Evolutionary conservation across 108 stramenopile genomes (phyloP), one percentile per base, ranked within the genome.

Genomic region (Nitzschia sp.): DNA sequence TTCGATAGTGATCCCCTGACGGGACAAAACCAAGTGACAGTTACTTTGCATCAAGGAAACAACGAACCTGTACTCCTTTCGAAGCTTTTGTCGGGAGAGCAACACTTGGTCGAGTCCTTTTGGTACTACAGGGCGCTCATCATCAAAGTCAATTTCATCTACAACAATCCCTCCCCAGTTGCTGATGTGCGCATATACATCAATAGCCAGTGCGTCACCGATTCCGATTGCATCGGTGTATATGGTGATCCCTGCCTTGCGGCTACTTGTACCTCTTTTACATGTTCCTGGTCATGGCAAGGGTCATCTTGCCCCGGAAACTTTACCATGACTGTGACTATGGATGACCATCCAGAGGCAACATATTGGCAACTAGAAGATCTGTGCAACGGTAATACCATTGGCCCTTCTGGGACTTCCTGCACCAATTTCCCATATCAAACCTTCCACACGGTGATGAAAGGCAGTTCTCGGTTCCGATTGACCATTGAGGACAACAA

Each of bases 1-100:
- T 86, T 58, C 75, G 84, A 86, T 45, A 54, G 57, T 33, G 85
- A 74, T 11, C 83, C 82, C 9, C 15, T 45, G 17, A 77, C 81
- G 27, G 77, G 42, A 33, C 51, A 45, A 0, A 79, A 86, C 59
- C 80, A 84, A 61, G 80, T 86, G 3, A 61, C 33, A 23, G n/a
- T 32, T 2, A 36, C 32, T 3, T 18, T 1, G 9, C 70, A 59
- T 38, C 65, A 53, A 2, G 46, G 56, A 2, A 83, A 78, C 45
- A 55, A 66, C 5, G 54, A 53, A 19, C 85, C 87, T 8, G 36
- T 47, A 1, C 55, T 76, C 31, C 24, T 75, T 2, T 70, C 81
- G 4, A 79, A 82, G 65, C 55, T 85, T 18, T 28, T 15, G 11
- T 53, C 56, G 28, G 83, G 83, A 8, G 51, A 36, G 31, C 18